Percentiles rank a stretch among this genome's conserved stretches.
Evolutionary conservation across 2,329 filamentous ascomycete genomes (phyloP).

Genomic region (Neophaeococcomyces mojaviensis): DNA sequence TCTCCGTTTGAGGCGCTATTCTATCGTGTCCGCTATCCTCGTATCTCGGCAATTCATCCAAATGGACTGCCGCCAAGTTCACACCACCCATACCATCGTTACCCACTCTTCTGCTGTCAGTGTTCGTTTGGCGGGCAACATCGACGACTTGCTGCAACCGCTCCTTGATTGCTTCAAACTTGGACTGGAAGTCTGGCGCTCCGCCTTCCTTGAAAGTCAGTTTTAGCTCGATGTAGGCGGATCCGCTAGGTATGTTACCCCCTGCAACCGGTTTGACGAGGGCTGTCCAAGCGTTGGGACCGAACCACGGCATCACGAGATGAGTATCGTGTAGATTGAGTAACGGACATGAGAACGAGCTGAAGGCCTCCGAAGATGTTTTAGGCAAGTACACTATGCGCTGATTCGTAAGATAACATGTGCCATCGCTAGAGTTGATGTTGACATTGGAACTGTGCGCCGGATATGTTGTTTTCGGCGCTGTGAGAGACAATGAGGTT

Average conservation of each 20-base stretch:
- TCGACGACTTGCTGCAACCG: conserved; percentile 74
- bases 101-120: conserved; percentile 19
- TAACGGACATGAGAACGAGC: conserved; percentile 84
- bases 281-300: conserved; percentile 82
- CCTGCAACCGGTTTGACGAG: conserved; percentile 71
- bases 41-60: conserved; percentile 85
- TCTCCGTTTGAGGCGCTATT: conserved; percentile 22
- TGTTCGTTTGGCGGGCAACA: conserved; percentile 59
- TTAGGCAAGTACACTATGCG: conserved; percentile 80
- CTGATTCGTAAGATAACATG: conserved; percentile 76
- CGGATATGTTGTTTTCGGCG: conserved; percentile 56
- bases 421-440: conserved; percentile 65
- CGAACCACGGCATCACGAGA: conserved; percentile 83
- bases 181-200: conserved; percentile 81
- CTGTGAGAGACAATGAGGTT: conserved; percentile 67
- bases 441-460: conserved; percentile 55
- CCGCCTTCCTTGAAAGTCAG: conserved; percentile 91
- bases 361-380: conserved; percentile 58
- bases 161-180: conserved; percentile 78
- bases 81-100: conserved; percentile 40
- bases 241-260: conserved; percentile 69
- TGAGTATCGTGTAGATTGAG: conserved; percentile 81
- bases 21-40: conserved; percentile 50
- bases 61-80: conserved; percentile 58
- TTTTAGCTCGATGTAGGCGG: conserved; percentile 69